Evolutionary conservation across 1,284 basidiomycete species (phyloP).

Genomic region (Pterulicium gracile): DNA sequence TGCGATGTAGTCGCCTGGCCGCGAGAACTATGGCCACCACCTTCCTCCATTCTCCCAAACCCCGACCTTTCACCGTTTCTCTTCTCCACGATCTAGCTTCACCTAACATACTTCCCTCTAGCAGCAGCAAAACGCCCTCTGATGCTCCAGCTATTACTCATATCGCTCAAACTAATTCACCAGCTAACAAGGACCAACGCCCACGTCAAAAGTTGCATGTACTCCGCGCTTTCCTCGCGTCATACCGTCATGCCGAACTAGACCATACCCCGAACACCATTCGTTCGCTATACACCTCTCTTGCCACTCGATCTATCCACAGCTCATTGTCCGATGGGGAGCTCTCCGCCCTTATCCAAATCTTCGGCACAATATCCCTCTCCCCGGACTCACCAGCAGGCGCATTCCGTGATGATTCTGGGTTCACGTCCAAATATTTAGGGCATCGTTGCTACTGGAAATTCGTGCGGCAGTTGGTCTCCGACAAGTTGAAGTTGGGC

Average conservation of each 20-base stretch:
- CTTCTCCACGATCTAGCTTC: slow-evolving; percentile 1
- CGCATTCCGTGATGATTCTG: slow-evolving; percentile 11
- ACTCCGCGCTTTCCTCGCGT: slow-evolving; percentile 11
- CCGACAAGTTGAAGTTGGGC: slow-evolving; percentile 18
- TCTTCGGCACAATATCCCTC: slow-evolving; percentile 22
- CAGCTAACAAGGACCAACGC: not conserved
- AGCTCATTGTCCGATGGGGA: slow-evolving; percentile 16
- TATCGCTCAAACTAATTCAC: not conserved
- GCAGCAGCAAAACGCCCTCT: not conserved
- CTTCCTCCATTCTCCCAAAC: slow-evolving; percentile 7
- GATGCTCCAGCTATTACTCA: not conserved
- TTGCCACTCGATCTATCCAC: slow-evolving; percentile 15
- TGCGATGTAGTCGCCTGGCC: slow-evolving; percentile 32
- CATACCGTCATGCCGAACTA: slow-evolving; percentile 10
- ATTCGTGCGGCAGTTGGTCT: slow-evolving; percentile 19
- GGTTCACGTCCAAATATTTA: slow-evolving; percentile 10
- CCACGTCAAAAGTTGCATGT: not conserved
- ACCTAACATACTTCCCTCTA: not conserved
- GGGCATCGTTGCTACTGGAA: slow-evolving; percentile 19
- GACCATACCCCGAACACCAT: slow-evolving; percentile 15
- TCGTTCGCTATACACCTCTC: slow-evolving; percentile 16
- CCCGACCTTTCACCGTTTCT: slow-evolving; percentile 6
- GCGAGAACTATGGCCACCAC: slow-evolving; percentile 19
- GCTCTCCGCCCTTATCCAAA: slow-evolving; percentile 19
- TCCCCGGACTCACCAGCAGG: slow-evolving; percentile 5